Evolutionary conservation across 331 rosid species (phyloP).

Genomic region (Saraca asoca): DNA sequence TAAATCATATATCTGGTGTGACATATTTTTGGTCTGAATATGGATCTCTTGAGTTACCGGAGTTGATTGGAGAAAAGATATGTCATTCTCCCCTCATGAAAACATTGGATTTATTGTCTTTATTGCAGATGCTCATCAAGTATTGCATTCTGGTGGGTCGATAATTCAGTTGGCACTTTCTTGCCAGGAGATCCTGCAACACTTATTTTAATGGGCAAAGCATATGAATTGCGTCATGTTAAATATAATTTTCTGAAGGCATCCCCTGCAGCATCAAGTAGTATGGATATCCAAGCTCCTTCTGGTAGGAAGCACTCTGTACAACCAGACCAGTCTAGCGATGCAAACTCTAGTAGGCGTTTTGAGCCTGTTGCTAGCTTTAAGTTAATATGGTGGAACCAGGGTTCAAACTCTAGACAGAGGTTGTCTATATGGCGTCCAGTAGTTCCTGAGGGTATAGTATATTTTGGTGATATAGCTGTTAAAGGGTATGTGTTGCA

Average conservation of each 20-base stretch:
- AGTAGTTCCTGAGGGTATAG: conserved; percentile 70
- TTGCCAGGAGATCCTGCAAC: conserved; percentile 73
- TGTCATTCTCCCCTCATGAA: conserved; percentile 16
- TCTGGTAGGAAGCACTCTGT: conserved; percentile 21
- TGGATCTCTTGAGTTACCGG: conserved; percentile 11
- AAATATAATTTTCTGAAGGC: conserved; percentile 69
- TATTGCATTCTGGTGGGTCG: conserved; percentile 87
- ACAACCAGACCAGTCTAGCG: conserved; percentile 49
- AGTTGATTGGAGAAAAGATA: conserved; percentile 18
- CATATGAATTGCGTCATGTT: conserved; percentile 75
- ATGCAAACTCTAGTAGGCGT: conserved; percentile 57
- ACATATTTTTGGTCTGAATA: conserved; percentile 1
- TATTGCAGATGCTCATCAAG: conserved; percentile 57
- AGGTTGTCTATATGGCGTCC: conserved; percentile 94
- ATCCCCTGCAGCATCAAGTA: conserved; percentile 39
- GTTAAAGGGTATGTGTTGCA: conserved; percentile 62
- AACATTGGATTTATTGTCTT: conserved; percentile 14
- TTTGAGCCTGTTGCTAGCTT: conserved; percentile 84
- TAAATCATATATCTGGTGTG: conserved; percentile 1
- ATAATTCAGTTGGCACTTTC: conserved; percentile 88
- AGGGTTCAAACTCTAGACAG: conserved; percentile 76
- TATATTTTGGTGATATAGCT: conserved; percentile 90
- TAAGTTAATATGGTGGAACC: conserved; percentile 91
- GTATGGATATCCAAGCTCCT: conserved; percentile 43
- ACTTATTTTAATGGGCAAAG: conserved; percentile 53